A percentile compares a stretch with the other conserved stretches of the same genome.
These are phyloP conservation scores for Canavalia gladiata DNA, from an alignment of 306 rosid genomes.

Conservation along the genomic window DNA sequence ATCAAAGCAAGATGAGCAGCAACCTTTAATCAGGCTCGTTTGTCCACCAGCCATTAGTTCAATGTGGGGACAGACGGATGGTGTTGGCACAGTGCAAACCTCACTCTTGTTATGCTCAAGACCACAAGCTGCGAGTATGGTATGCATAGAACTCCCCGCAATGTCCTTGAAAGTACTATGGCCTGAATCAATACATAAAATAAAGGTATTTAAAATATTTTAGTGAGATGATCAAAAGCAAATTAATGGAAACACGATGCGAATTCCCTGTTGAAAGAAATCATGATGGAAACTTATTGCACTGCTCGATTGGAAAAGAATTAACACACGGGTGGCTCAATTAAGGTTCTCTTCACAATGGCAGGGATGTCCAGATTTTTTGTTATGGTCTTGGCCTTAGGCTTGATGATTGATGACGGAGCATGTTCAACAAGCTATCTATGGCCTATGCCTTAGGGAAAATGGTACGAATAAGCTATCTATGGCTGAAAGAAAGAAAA, in stretches of 20 bases:
- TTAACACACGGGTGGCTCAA: constrained; percentile 32
- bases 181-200: constrained; percentile 61
- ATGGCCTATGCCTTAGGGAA: not conserved
- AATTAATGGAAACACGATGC: constrained; percentile 37
- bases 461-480: constrained; percentile 3
- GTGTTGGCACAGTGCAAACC: constrained; percentile 65
- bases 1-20: constrained; percentile 89
- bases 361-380: constrained; percentile 23
- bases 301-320: constrained; percentile 26
- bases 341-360: constrained; percentile 31
- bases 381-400: constrained; percentile 12
- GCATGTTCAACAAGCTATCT: no score
- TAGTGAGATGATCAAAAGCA: constrained; percentile 1
- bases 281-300: constrained; percentile 40
- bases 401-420: constrained; percentile 21
- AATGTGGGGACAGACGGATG: constrained; percentile 73
- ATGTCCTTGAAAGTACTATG: constrained; percentile 62
- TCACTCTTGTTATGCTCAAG: constrained; percentile 69
- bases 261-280: constrained; percentile 27
- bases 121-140: constrained; percentile 82
- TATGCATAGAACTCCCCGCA: constrained; percentile 64
- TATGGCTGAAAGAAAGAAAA: constrained; percentile 25
- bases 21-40: constrained; percentile 71
- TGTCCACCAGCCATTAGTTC: constrained; percentile 66
- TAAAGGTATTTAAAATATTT: constrained; percentile 36